A percentile compares a stretch with the other conserved stretches of the same genome.
These are phyloP conservation scores for Cutaneotrichosporon sp. DNA, from an alignment of 1,284 basidiomycete genomes.

Conservation along the genomic window DNA sequence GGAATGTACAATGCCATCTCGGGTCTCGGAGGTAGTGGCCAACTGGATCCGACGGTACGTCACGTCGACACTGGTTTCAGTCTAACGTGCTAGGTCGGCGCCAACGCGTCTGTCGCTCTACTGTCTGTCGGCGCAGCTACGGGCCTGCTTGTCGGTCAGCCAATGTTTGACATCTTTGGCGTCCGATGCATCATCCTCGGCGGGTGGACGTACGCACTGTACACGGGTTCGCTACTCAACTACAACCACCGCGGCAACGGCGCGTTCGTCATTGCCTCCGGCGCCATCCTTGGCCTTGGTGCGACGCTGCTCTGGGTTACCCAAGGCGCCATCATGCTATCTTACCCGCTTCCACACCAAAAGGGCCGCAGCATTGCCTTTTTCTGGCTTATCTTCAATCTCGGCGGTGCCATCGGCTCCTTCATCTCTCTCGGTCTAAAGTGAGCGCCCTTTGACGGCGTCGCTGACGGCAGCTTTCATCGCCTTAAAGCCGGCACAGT, in stretches of 20 bases:
- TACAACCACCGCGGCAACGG: slow-evolving; percentile 59
- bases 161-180: slow-evolving; percentile 21
- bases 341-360: slow-evolving; percentile 66
- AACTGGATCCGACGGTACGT: slow-evolving; percentile 20
- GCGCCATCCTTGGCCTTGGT: slow-evolving; percentile 74
- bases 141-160: slow-evolving; percentile 20
- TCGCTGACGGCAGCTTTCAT: slow-evolving; percentile 39
- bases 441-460: slow-evolving; percentile 2
- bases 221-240: slow-evolving; percentile 18
- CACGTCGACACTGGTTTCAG: not conserved
- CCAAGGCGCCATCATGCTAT: slow-evolving; percentile 75
- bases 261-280: slow-evolving; percentile 66
- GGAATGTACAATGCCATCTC: slow-evolving; percentile 23
- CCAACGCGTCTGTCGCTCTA: slow-evolving; percentile 20
- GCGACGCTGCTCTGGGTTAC: slow-evolving; percentile 81
- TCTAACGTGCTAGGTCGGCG: slow-evolving; percentile 9
- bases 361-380: slow-evolving; percentile 69
- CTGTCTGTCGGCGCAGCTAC: slow-evolving; percentile 19
- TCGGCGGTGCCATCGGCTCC: slow-evolving; percentile 64
- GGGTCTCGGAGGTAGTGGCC: slow-evolving; percentile 20
- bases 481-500: slow-evolving; percentile 19
- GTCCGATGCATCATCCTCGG: slow-evolving; percentile 18
- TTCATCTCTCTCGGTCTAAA: slow-evolving; percentile 57
- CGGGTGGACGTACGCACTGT: slow-evolving; percentile 23
- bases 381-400: slow-evolving; percentile 71